phyloP scores from a whole-genome alignment of 306 rosid genomes.

The Oemleria cerasiformis region DNA sequence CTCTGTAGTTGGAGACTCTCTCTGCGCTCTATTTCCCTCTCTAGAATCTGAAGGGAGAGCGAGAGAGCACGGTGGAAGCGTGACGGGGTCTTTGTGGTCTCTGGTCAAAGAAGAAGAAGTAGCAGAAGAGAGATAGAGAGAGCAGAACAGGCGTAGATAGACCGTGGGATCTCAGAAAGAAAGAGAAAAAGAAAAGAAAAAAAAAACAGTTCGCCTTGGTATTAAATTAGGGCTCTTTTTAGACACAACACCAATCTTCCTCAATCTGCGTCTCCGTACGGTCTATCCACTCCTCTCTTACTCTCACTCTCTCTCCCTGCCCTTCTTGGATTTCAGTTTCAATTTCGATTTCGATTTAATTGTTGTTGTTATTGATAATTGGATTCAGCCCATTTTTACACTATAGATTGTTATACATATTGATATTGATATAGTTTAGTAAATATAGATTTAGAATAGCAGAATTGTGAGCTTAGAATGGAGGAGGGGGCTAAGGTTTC shows the following conservation, averaged over 20 bases:
- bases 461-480: conserved; percentile 28
- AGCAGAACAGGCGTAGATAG: conserved; percentile 25
- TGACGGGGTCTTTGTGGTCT: background rate
- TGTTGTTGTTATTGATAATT: background rate
- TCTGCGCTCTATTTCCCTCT: conserved; percentile 22
- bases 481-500: conserved; percentile 50
- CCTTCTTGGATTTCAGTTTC: background rate
- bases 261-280: conserved; percentile 17
- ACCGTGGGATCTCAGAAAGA: conserved; percentile 20
- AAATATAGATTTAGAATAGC: background rate
- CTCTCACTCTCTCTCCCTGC: conserved; percentile 9
- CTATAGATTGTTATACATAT: background rate
- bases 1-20: background rate
- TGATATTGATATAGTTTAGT: background rate
- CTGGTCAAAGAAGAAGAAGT: conserved; percentile 12
- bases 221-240: conserved; percentile 4
- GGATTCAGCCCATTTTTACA: background rate
- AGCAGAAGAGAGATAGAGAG: conserved; percentile 12
- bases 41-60: conserved; percentile 16
- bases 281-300: conserved; percentile 27
- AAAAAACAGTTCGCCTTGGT: background rate
- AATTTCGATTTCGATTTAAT: background rate
- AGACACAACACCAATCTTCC: background rate
- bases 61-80: conserved; percentile 17
- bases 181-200: background rate